These are phyloP conservation scores for Helenozyma baotianmanensis DNA, from an alignment of 805 yeast genomes.

Conservation along the genomic window DNA sequence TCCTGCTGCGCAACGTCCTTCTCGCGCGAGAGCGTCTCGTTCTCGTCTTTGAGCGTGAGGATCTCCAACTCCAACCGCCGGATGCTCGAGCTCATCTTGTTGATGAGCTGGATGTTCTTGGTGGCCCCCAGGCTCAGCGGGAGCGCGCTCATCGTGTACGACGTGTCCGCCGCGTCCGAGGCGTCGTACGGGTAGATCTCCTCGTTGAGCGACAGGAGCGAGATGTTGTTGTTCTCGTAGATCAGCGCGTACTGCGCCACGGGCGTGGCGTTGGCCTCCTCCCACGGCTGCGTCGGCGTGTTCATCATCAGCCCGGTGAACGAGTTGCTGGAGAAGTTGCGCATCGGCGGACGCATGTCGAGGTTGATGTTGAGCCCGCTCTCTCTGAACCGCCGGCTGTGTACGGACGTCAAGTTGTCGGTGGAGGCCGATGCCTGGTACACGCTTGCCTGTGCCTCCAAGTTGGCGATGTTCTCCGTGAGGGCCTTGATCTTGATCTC, in stretches of 20 bases:
- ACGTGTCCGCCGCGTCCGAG: conserved; percentile 7
- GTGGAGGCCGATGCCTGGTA: conserved; percentile 7
- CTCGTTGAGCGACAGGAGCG: conserved; percentile 40
- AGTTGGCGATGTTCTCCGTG: conserved; percentile 12
- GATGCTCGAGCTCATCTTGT: conserved; percentile 71
- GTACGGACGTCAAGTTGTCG: conserved; percentile 6
- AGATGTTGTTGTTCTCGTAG: conserved; percentile 4
- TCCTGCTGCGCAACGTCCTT: conserved; percentile 68
- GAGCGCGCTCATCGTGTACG: conserved; percentile 6
- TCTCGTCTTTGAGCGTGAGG: conserved; percentile 58
- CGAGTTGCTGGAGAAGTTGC: conserved; percentile 2
- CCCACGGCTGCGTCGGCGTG: conserved; percentile 8
- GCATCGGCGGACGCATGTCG: conserved; percentile 9
- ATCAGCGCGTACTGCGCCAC: too few relatives aligned
- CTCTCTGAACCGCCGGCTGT: conserved; percentile 4
- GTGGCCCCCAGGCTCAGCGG: conserved; percentile 15
- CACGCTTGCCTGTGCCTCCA: conserved; percentile 4
- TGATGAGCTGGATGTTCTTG: conserved; percentile 55
- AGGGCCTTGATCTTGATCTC: conserved; percentile 23
- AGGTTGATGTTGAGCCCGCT: conserved; percentile 15
- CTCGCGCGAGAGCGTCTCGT: conserved; percentile 47
- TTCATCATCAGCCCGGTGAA: conserved; percentile 3
- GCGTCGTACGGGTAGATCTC: conserved; percentile 14
- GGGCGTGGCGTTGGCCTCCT: conserved; percentile 12
- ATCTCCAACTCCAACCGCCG: conserved; percentile 79